Evolutionary conservation across 345 rosid species (phyloP).

Genomic region (Eucalyptus fibrosa): DNA sequence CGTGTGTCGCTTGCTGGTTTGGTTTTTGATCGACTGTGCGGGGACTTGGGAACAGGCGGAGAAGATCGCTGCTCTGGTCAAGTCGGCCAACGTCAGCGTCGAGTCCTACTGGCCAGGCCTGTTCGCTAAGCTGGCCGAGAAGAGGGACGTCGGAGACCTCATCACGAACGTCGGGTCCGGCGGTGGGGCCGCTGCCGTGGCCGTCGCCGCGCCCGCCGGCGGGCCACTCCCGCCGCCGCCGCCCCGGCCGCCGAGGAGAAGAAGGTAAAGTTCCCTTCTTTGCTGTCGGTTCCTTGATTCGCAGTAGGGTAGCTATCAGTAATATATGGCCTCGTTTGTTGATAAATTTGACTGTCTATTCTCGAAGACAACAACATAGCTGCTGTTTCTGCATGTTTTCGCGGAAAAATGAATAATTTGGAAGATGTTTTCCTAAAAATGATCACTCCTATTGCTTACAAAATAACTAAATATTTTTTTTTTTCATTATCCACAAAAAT

Average conservation of each 20-base stretch:
- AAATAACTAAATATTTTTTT: fast-evolving
- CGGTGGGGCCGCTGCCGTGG: slow-evolving; percentile 38
- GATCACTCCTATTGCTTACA: fast-evolving
- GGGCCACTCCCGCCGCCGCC: slow-evolving; percentile 34
- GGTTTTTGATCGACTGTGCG: neutral
- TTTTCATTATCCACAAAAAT: fast-evolving
- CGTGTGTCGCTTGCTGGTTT: neutral
- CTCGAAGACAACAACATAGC: neutral
- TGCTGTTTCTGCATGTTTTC: neutral
- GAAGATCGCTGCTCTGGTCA: slow-evolving; percentile 48
- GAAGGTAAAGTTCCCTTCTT: slow-evolving; percentile 29
- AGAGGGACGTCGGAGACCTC: slow-evolving; percentile 49
- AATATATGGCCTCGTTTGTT: neutral
- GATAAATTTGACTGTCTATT: neutral
- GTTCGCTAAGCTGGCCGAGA: slow-evolving; percentile 77
- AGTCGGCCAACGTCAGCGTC: slow-evolving; percentile 38
- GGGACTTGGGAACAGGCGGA: slow-evolving; percentile 32
- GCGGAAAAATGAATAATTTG: too few species aligned
- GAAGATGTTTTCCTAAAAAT: too few species aligned
- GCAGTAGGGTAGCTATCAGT: neutral
- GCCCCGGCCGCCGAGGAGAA: slow-evolving; percentile 71
- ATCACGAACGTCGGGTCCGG: slow-evolving; percentile 65
- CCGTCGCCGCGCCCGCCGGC: slow-evolving; percentile 30
- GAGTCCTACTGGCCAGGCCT: slow-evolving; percentile 85
- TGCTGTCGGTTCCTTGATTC: neutral